phyloP scores from a whole-genome alignment of 2,329 filamentous ascomycete species.

The Alternaria dauci region DNA sequence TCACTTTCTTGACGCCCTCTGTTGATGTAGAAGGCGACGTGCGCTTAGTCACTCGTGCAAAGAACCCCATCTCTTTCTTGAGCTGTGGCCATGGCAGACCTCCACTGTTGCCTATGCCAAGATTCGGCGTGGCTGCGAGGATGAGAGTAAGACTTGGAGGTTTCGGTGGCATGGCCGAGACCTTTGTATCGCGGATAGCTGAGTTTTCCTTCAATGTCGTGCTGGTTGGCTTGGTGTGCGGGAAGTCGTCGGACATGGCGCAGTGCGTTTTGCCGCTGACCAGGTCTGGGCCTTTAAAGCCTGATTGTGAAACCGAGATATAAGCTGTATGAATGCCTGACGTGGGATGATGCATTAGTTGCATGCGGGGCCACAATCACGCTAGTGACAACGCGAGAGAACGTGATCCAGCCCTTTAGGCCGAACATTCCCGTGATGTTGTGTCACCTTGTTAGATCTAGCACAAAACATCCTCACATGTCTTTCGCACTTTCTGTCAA shows the following conservation, averaged over 20 bases:
- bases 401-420: slow-evolving; percentile 26
- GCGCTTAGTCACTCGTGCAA: slow-evolving; percentile 85
- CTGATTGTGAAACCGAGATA: neutral
- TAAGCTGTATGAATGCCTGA: neutral
- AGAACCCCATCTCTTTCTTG: slow-evolving; percentile 93
- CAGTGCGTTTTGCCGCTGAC: neutral
- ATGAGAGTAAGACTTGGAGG: slow-evolving; percentile 79
- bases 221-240: slow-evolving; percentile 2
- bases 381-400: slow-evolving; percentile 33
- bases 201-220: slow-evolving; percentile 2
- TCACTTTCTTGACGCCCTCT: slow-evolving; percentile 33
- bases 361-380: slow-evolving; percentile 22
- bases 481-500: neutral
- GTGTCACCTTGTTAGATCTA: neutral
- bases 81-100: slow-evolving; percentile 88
- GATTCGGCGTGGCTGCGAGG: slow-evolving; percentile 86
- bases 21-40: slow-evolving; percentile 47
- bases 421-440: neutral
- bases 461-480: neutral
- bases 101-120: slow-evolving; percentile 86
- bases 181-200: slow-evolving; percentile 1
- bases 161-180: slow-evolving; percentile 30
- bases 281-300: neutral
- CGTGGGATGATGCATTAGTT: slow-evolving; percentile 10
- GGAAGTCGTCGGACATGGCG: slow-evolving; percentile 17